Conservation (phyloP, 2,329 filamentous ascomycete species). For the Botrytis hyacinthi region DNA sequence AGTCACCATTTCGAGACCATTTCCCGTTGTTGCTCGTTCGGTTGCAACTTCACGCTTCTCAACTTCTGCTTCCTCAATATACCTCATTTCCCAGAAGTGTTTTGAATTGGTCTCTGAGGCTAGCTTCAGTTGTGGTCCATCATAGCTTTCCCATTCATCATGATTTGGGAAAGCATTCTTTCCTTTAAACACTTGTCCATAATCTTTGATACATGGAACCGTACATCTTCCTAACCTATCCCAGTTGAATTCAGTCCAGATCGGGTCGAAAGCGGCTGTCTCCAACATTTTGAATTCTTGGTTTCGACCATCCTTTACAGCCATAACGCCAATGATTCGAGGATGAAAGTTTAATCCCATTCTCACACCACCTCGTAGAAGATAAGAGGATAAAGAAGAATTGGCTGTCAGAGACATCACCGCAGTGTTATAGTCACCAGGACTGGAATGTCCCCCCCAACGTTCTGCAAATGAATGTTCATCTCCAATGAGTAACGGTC, state of each 20-base stretch:
- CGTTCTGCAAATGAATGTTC: constrained; percentile 53
- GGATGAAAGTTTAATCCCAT: constrained; percentile 60
- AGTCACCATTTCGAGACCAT: constrained; percentile 17
- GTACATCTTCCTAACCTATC: constrained; percentile 52
- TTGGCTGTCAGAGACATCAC: constrained; percentile 57
- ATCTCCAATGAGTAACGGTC: constrained; percentile 51
- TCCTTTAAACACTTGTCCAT: constrained; percentile 51
- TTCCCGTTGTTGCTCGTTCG: constrained; percentile 16
- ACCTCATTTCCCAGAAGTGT: constrained; percentile 33
- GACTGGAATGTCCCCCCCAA: constrained; percentile 52
- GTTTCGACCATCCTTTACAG: constrained; percentile 54
- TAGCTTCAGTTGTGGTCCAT: constrained; percentile 44
- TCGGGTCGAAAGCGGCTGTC: constrained; percentile 55
- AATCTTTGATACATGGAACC: constrained; percentile 53
- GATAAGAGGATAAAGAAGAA: constrained; percentile 52
- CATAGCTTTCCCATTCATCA: constrained; percentile 54
- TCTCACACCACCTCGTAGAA: constrained; percentile 53
- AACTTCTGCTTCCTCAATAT: constrained; percentile 23
- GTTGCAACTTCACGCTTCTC: constrained; percentile 25
- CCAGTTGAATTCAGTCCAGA: constrained; percentile 57
- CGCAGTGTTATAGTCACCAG: constrained; percentile 57
- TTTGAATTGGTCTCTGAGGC: constrained; percentile 30
- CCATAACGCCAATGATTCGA: constrained; percentile 53
- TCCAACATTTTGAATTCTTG: constrained; percentile 56
- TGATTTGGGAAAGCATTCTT: constrained; percentile 45